Percentiles rank a stretch among this genome's conserved stretches.
Conservation (phyloP, 169 alveolate species). For the Eimeria sp. region DNA sequence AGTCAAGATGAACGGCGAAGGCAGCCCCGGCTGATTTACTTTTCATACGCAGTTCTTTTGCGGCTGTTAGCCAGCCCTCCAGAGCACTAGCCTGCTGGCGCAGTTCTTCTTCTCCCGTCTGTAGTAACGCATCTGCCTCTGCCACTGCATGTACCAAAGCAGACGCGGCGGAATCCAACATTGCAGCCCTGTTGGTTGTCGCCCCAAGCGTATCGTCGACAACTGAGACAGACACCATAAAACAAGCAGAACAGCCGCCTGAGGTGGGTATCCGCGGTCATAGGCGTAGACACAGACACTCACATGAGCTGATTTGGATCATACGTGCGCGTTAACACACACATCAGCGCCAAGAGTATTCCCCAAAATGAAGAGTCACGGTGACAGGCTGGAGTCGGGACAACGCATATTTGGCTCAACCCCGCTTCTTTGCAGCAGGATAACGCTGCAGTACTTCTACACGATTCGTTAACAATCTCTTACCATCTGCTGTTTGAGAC, state of each 20-base stretch:
- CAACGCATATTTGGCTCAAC: not conserved
- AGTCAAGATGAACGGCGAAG: not conserved
- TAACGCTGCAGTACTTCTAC: not conserved
- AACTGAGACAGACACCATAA: not conserved
- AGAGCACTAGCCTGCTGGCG: constrained; percentile 55
- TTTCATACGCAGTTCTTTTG: constrained; percentile 44
- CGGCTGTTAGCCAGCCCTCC: constrained; percentile 69
- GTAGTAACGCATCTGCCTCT: constrained; percentile 63
- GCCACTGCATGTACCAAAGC: constrained; percentile 64
- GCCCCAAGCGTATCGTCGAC: not conserved
- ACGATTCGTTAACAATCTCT: not conserved
- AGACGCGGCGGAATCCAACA: constrained; percentile 16
- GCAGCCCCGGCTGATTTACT: constrained; percentile 19
- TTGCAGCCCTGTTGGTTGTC: not conserved
- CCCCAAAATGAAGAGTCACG: not conserved
- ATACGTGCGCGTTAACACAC: not conserved
- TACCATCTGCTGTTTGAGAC: constrained; percentile 21
- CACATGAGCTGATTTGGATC: not conserved
- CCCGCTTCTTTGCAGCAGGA: not conserved
- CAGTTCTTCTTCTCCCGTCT: constrained; percentile 54
- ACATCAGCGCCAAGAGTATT: not conserved
- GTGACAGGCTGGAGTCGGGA: not conserved
- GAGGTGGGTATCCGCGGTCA: not conserved
- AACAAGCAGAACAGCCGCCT: not conserved
- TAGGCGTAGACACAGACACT: not conserved